These are phyloP conservation scores for Leccinum disarticulatum DNA, from an alignment of 768 basidiomycete genomes.

Conservation along the genomic window DNA sequence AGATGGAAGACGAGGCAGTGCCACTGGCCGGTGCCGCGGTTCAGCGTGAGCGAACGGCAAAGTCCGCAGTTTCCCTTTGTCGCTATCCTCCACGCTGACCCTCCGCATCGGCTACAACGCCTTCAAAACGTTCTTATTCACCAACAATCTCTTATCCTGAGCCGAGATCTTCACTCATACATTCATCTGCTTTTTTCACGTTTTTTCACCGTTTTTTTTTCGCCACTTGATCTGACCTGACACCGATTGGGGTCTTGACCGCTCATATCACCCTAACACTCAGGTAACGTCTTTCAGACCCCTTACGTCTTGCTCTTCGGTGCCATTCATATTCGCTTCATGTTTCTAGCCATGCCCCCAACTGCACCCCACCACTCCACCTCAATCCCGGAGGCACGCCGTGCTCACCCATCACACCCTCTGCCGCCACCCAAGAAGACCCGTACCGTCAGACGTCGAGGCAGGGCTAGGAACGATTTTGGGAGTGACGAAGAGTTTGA, in stretches of 20 bases:
- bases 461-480: constrained; percentile 54
- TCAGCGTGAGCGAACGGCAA: constrained; percentile 23
- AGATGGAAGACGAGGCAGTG: constrained; percentile 16
- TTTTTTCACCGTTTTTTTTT: constrained; percentile 26
- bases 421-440: constrained; percentile 35
- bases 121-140: constrained; percentile 2
- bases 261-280: constrained; percentile 29
- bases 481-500: constrained; percentile 80
- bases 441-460: constrained; percentile 57
- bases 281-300: constrained; percentile 36
- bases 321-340: constrained; percentile 12
- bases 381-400: constrained; percentile 31
- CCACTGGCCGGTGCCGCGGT: constrained; percentile 25
- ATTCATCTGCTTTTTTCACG: constrained; percentile 11
- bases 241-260: constrained; percentile 22
- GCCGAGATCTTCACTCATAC: constrained; percentile 10
- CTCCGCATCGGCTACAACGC: constrained; percentile 14
- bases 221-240: constrained; percentile 21
- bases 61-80: constrained; percentile 32
- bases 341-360: constrained; percentile 44
- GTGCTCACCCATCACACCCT: constrained; percentile 34
- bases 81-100: constrained; percentile 25
- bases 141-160: constrained; percentile 15
- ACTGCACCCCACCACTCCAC: constrained; percentile 37
- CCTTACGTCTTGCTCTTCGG: constrained; percentile 23